These are phyloP conservation scores for Cinnamomum micranthum DNA, from an alignment of 164 flowering plant species.

Conservation along the genomic window DNA sequence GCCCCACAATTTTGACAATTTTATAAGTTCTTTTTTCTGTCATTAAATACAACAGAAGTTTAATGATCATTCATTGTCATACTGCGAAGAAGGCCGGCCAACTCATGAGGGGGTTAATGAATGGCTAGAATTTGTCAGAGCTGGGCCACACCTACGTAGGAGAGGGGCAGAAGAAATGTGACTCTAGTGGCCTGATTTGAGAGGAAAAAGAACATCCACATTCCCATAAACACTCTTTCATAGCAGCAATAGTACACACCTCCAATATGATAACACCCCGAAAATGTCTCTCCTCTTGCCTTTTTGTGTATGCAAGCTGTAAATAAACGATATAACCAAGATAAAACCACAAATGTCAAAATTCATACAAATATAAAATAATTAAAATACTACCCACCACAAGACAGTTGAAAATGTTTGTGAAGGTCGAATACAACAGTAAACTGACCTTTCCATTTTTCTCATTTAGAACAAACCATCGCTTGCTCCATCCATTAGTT, in stretches of 20 bases:
- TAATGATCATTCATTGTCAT: too few species aligned
- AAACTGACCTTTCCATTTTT: slow-evolving; percentile 86
- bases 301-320: slow-evolving; percentile 98
- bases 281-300: slow-evolving; percentile 91
- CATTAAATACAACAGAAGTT: too few species aligned
- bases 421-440: background rate
- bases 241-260: slow-evolving; percentile 36
- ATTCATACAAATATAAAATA: background rate
- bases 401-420: background rate
- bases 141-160: too few species aligned
- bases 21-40: too few species aligned
- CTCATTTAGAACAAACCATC: slow-evolving; percentile 98
- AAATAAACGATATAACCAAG: slow-evolving; percentile 6
- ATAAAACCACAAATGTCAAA: background rate
- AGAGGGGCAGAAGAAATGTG: too few species aligned
- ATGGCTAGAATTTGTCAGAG: too few species aligned
- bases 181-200: too few species aligned
- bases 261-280: slow-evolving; percentile 91
- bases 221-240: too few species aligned
- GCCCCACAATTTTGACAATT: too few species aligned
- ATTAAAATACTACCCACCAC: background rate
- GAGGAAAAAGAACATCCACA: too few species aligned
- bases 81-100: too few species aligned
- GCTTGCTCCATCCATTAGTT: slow-evolving; percentile 88
- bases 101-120: too few species aligned